Conservation (phyloP, 2,329 filamentous ascomycete species). For the Thermochaetoides dissita region DNA sequence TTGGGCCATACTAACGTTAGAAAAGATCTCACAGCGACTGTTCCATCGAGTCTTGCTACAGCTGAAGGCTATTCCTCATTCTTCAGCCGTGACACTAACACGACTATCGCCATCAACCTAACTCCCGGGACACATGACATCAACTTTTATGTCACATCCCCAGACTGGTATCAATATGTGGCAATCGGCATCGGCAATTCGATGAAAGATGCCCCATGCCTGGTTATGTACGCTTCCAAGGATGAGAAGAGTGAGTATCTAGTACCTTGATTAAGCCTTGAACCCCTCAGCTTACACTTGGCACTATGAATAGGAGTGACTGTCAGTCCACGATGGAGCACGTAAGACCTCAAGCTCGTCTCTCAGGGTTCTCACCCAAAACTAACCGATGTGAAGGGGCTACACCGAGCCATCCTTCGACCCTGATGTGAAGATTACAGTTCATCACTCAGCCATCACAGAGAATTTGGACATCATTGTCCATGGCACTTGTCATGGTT, state of each 20-base stretch:
- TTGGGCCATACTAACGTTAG: too few relatives aligned
- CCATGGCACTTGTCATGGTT: slow-evolving; percentile 15
- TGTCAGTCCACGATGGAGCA: slow-evolving; percentile 11
- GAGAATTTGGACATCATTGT: slow-evolving; percentile 10
- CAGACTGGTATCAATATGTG: slow-evolving; percentile 15
- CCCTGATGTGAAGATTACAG: slow-evolving; percentile 5
- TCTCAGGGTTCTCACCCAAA: background rate
- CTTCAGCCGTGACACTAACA: slow-evolving; percentile 11
- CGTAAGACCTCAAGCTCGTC: slow-evolving; percentile 3
- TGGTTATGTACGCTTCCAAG: slow-evolving; percentile 15
- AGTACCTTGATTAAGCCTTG: background rate
- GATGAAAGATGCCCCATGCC: slow-evolving; percentile 15
- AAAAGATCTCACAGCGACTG: too few relatives aligned
- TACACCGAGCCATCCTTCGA: slow-evolving; percentile 14
- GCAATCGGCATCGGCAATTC: slow-evolving; percentile 15
- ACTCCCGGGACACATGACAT: slow-evolving; percentile 14
- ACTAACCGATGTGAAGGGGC: slow-evolving; percentile 3
- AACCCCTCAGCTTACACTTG: background rate
- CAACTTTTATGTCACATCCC: slow-evolving; percentile 16
- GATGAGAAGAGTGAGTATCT: slow-evolving; percentile 6
- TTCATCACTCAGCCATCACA: slow-evolving; percentile 9
- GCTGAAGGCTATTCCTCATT: slow-evolving; percentile 4
- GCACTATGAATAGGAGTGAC: slow-evolving; percentile 8
- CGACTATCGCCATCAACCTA: slow-evolving; percentile 15
- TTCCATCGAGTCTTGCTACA: background rate